Base-by-base conservation (phyloP, 2,329 filamentous ascomycete species). In the Pestalotiopsis sp. region DNA sequence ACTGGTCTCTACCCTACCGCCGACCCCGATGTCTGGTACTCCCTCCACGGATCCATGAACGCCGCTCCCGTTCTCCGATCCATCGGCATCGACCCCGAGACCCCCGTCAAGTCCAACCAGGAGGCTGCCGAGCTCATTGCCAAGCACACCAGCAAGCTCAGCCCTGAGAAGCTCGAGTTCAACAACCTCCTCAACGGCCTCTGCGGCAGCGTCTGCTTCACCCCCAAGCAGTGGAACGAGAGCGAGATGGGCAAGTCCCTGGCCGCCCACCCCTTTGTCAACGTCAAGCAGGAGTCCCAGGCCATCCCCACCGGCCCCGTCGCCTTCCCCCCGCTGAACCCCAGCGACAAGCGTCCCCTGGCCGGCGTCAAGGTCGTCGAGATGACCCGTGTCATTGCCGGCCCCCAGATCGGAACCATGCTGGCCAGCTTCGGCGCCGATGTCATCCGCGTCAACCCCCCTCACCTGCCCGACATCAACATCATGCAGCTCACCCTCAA, bases 361-460 rank as follows among this genome's bases (percentile, higher is more conserved):
- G 79, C 82, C 0, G 86, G 84, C 0, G 75, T 86, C 70, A 84
- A 82, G 68, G 82, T 89, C 1, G 75, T 88, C 9, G 86, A 88
- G 70, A 73, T 86, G 64, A 83, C 81, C 13, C 77, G 84, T 3
- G 79, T 86, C 52, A 86, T 86, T 64, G 84, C 84, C 36, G 83
- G 81, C 0, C 83, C 84, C 2, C 78, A 80, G 27, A 79, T 85
- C n/a, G 82, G 82, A 2, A 76, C 80, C 3, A 76, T 80, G 3
- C 73, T 85, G 1, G 81, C 83, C 0, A 79, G 82, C 66, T 74
- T 84, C 14, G 84, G 84, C 5, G 84, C 84, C 0, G 81, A 82
- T 27, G 83, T 86, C 0, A 81, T 86, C 72, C 77, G 83, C 36
- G 75, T 86, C 49, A 84, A 82, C n/a, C 75, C 78, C 6, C 77